A percentile compares a stretch with the other conserved stretches of the same genome.
Conservation (phyloP, 768 basidiomycete genomes). For the Pleurotus tuoliensis region DNA sequence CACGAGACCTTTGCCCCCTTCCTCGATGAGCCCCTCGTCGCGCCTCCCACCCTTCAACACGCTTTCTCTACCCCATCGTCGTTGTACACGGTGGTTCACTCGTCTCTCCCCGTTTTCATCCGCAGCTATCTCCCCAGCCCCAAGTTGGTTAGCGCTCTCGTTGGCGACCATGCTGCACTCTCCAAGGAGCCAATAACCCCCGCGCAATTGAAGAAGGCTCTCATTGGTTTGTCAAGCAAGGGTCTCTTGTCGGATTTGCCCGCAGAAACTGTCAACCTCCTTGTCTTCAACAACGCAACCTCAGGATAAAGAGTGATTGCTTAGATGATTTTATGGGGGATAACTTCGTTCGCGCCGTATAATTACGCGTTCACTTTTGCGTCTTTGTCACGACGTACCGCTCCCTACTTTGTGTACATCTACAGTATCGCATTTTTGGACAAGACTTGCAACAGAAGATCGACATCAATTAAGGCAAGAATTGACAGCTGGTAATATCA, state of each 20-base stretch:
- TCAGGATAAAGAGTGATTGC: neutral
- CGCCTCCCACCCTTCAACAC: slow-evolving; percentile 27
- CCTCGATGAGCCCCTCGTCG: slow-evolving; percentile 31
- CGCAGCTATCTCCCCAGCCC: slow-evolving; percentile 54
- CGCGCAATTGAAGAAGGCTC: slow-evolving; percentile 69
- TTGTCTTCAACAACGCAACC: slow-evolving; percentile 83
- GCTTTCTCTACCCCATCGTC: slow-evolving; percentile 33
- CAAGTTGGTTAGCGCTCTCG: slow-evolving; percentile 35
- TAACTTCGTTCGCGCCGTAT: too few species aligned
- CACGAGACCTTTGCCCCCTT: slow-evolving; percentile 59
- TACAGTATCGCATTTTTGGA: neutral
- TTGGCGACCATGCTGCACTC: slow-evolving; percentile 11
- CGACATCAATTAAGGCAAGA: too few species aligned
- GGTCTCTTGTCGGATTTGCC: slow-evolving; percentile 49
- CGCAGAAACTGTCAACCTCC: slow-evolving; percentile 56
- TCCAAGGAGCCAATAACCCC: slow-evolving; percentile 16
- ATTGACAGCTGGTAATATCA: too few species aligned
- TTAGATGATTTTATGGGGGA: too few species aligned
- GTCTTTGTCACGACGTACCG: neutral
- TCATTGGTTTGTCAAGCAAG: slow-evolving; percentile 56
- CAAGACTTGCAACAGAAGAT: too few species aligned
- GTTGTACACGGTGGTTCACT: slow-evolving; percentile 51
- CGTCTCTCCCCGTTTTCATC: slow-evolving; percentile 56
- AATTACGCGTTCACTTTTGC: neutral
- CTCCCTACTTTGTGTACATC: neutral